These are phyloP conservation scores for Fraxinus xanthoxyloides DNA, from an alignment of 305 asterid species.

Conservation along the genomic window DNA sequence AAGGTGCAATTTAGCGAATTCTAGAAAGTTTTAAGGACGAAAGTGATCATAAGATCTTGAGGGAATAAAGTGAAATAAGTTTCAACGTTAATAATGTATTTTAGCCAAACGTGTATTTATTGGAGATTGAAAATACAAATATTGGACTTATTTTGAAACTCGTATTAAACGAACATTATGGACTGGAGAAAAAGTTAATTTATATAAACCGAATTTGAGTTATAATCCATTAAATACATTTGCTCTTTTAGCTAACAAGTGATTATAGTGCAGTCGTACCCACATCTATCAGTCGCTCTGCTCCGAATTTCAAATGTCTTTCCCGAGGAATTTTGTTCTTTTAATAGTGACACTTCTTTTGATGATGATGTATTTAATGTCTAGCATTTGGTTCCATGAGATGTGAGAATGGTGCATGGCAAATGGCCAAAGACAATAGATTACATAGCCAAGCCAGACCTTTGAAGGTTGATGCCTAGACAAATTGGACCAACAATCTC, in stretches of 20 bases:
- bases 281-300: not conserved
- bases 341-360: not conserved
- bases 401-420: not conserved
- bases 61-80: too few species aligned
- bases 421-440: not conserved
- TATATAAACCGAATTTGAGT: too few species aligned
- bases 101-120: too few species aligned
- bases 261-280: not conserved
- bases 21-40: too few species aligned
- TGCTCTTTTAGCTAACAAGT: not conserved
- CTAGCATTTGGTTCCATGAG: not conserved
- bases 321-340: not conserved
- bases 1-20: too few species aligned
- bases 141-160: too few species aligned
- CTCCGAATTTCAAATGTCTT: not conserved
- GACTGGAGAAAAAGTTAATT: too few species aligned
- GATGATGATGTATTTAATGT: not conserved
- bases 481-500: not conserved
- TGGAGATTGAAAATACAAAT: too few species aligned
- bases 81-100: too few species aligned
- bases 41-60: too few species aligned
- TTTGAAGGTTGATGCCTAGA: not conserved
- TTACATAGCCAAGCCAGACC: not conserved
- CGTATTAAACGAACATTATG: too few species aligned
- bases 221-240: not conserved